These are phyloP conservation scores for Sporothrix phasma DNA, from an alignment of 2,329 filamentous ascomycete genomes.

Conservation along the genomic window DNA sequence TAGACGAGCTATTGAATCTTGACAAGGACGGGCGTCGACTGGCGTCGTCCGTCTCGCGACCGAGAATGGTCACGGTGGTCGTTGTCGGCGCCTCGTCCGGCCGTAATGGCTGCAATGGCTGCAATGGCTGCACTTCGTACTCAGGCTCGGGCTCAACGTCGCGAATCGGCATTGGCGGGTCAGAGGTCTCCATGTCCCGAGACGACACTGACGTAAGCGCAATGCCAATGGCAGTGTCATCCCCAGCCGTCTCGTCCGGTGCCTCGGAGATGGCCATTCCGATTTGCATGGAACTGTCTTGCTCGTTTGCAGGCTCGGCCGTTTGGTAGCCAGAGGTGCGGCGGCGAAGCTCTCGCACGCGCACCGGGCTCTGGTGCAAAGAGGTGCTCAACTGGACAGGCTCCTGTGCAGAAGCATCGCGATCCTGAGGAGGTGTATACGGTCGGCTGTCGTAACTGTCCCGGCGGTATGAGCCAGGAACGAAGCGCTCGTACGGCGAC, in stretches of 20 bases:
- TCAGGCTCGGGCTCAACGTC: slow-evolving; percentile 27
- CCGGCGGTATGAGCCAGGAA: slow-evolving; percentile 14
- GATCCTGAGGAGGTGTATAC: slow-evolving; percentile 9
- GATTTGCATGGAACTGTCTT: background rate
- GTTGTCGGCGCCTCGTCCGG: slow-evolving; percentile 36
- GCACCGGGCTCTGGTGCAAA: slow-evolving; percentile 1
- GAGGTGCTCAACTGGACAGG: background rate
- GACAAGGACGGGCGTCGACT: slow-evolving; percentile 17
- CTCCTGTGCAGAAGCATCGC: background rate
- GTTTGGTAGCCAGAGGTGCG: background rate
- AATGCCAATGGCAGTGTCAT: background rate
- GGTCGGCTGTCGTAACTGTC: slow-evolving; percentile 15
- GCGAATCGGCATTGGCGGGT: background rate
- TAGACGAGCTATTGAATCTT: slow-evolving; percentile 4
- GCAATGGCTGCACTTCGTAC: slow-evolving; percentile 31
- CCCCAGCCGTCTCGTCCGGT: background rate
- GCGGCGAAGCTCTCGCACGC: background rate
- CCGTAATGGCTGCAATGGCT: slow-evolving; percentile 30
- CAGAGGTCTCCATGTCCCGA: background rate
- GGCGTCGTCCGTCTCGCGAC: slow-evolving; percentile 33
- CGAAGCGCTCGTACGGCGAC: slow-evolving; percentile 7
- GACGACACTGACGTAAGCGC: background rate
- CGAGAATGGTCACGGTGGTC: slow-evolving; percentile 41
- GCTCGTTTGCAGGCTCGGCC: background rate
- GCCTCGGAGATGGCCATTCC: background rate